These are phyloP conservation scores for Xylaria sp. DNA, from an alignment of 2,329 filamentous ascomycete species.

Conservation along the genomic window DNA sequence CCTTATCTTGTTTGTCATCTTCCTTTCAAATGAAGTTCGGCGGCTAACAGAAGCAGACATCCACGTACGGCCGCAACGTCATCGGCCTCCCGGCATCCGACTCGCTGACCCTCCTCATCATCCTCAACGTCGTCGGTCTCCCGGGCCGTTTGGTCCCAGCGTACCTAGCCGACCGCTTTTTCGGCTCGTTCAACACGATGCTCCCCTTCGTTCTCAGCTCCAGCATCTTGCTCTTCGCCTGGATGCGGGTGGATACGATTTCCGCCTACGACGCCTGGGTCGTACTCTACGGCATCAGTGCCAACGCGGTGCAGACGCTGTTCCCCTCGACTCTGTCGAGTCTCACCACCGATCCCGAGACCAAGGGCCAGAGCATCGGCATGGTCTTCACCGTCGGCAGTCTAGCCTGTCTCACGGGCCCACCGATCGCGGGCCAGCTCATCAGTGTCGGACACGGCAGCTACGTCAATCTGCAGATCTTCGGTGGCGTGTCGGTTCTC, in stretches of 20 bases:
- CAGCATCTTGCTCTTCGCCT: constrained; percentile 36
- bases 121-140: constrained; percentile 47
- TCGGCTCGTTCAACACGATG: constrained; percentile 45
- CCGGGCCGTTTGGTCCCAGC: constrained; percentile 43
- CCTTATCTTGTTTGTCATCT: not conserved
- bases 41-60: not conserved
- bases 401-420: constrained; percentile 43
- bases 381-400: constrained; percentile 49
- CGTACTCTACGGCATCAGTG: constrained; percentile 19
- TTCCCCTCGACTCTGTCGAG: constrained; percentile 19
- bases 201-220: constrained; percentile 34
- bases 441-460: constrained; percentile 38
- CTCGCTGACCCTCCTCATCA: constrained; percentile 42
- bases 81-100: constrained; percentile 17
- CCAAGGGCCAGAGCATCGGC: constrained; percentile 46
- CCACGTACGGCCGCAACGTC: constrained; percentile 9
- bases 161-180: constrained; percentile 38
- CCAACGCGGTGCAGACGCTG: constrained; percentile 23
- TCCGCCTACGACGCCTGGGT: constrained; percentile 19
- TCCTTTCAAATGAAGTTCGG: not conserved
- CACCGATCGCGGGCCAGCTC: constrained; percentile 47
- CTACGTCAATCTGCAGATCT: constrained; percentile 42
- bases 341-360: constrained; percentile 42
- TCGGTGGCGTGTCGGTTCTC: constrained; percentile 2
- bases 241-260: constrained; percentile 38